Base-by-base conservation (phyloP, 306 rosid genomes). In the Crataegus laevigata region DNA sequence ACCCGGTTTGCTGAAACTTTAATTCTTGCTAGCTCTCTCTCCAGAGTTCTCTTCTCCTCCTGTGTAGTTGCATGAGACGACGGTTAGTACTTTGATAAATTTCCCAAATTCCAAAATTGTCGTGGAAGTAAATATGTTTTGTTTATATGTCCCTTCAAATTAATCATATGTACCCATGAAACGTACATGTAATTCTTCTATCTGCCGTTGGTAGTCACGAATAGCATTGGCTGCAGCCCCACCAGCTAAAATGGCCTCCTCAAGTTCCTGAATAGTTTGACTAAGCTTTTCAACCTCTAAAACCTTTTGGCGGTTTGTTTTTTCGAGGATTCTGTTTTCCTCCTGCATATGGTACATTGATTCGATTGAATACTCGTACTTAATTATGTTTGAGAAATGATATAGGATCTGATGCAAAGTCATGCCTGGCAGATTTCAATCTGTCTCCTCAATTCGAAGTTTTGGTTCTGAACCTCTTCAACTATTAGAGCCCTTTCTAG, bases 381-480 rank as follows among this genome's bases (percentile, higher is more conserved):
- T 83, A 15, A 47, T 28, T 65, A 26, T n/a, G 28, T 64, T 45
- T 43, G 60, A 64, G 22, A 12, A 66, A 75, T 74, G 34, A 55
- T 47, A 74, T n/a, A 79, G 63, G 28, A 79, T 55, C 62, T 65
- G 67, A 54, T 66, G 63, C 34, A 75, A 74, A 60, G 32, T 66
- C 82, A 80, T 87, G 84, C 98, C 94, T 90, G 97, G 88, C 91
- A 94, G 25, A 94, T 94, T 82, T 94, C 97, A 72, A 94, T 94
- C 90, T 94, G 99, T 92, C 99, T 90, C 90, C 74, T 91, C 81
- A 92, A 64, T 86, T 94, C 99, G 28, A 81, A 86, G 89, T 94
- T 92, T 29, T 89, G 96, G 75, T 94, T 94, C 68, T 94, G 97
- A 85, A 94, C 96, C 87, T 94, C 97, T 85, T 91, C 99, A 66